Base-by-base conservation (phyloP, 495 filamentous ascomycete species). In the Aspergillus sclerotiicarbonarius region DNA sequence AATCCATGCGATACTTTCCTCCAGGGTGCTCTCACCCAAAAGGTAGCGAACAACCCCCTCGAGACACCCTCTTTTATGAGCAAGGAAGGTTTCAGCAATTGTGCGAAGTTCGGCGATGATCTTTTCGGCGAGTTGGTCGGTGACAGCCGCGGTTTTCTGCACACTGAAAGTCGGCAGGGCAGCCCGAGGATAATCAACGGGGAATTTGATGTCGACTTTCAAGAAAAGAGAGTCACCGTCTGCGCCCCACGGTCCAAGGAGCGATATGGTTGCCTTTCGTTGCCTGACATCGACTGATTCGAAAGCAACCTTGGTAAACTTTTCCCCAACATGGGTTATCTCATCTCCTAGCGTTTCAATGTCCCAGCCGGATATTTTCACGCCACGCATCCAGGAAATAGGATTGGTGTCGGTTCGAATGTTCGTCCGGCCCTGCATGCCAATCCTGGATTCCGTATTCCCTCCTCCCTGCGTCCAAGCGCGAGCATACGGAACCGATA, bases 321-420 rank as follows among this genome's bases (percentile, higher is more conserved):
- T 91, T 31, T 85, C 84, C 53, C 88, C 89, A 29, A 96, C 90
- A 19, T 89, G 84, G 18, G 91, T 84, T 45, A 96, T 90, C 68
- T 97, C 92, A 60, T 95, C 91, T 50, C 90, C 90, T 25, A 96
- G 76, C 12, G 86, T 87, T 71, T 96, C 91, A 4, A 84, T 79
- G 61, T 89, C 90, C 89, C 90, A 93, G 35, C 83, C 75, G 7
- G 72, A 75, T 59, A 97, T 92, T 59, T 90, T 94, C 41, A 97
- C 90, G 31, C 91, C 91, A 57, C 86, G 90, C 90, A 97, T 96
- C 92, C 92, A 97, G 13, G 85, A 81, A 56, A 97, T 93, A 33
- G 91, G 80, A 62, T 91, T 90, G n/a, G 80, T 77, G 47, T 87
- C 80, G 51, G 83, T 85, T 50, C 76, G 74, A 13, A 78, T 51